These are phyloP conservation scores for Camellia lanceoleosa DNA, from an alignment of 148 eudicot species.

Conservation along the genomic window DNA sequence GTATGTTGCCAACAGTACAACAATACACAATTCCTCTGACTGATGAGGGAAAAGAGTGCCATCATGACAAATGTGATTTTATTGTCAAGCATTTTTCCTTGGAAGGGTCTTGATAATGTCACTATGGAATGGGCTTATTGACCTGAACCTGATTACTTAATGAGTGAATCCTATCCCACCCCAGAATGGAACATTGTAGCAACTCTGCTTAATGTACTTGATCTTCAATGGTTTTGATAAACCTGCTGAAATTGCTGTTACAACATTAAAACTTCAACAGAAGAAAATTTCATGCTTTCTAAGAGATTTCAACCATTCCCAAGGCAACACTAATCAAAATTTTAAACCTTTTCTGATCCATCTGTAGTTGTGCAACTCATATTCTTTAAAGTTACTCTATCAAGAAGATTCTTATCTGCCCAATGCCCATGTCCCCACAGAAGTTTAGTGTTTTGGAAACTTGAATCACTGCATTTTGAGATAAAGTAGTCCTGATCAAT, in stretches of 20 bases:
- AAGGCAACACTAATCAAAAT: not conserved
- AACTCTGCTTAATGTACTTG: too few species aligned
- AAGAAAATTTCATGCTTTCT: not conserved
- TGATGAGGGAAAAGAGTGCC: not conserved
- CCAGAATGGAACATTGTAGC: too few species aligned
- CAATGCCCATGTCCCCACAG: not conserved
- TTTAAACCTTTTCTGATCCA: not conserved
- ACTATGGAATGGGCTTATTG: not conserved
- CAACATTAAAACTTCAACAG: not conserved
- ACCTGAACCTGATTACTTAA: not conserved
- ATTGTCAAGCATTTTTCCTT: not conserved
- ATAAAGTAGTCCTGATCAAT: not conserved
- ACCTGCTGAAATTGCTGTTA: not conserved
- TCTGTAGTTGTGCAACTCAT: not conserved
- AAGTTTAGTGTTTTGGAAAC: not conserved
- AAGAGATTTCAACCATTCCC: not conserved
- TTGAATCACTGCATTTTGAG: not conserved
- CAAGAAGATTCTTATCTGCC: not conserved
- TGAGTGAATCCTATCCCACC: not conserved
- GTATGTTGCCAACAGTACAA: not conserved
- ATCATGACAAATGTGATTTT: not conserved
- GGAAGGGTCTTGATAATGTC: not conserved
- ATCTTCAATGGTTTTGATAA: too few species aligned
- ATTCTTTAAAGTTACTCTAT: not conserved
- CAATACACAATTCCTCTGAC: not conserved